phyloP scores from a whole-genome alignment of 2,329 filamentous ascomycete genomes.

The Sclerotinia nivalis region DNA sequence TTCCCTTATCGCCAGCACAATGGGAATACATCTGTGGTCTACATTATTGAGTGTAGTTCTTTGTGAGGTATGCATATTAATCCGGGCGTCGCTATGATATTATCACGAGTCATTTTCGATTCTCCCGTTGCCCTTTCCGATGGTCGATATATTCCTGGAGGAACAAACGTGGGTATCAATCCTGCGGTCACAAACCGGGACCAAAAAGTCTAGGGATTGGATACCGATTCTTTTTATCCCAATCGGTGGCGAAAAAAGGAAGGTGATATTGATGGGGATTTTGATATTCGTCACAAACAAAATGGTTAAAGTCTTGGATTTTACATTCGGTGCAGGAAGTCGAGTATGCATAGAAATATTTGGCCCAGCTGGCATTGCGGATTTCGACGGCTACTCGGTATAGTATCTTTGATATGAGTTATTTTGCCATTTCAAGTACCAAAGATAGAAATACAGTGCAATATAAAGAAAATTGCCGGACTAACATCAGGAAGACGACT shows the following conservation, averaged over 20 bases:
- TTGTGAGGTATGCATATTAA: conserved; percentile 8
- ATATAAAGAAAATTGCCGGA: no score
- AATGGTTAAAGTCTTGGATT: neutral
- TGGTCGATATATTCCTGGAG: conserved; percentile 48
- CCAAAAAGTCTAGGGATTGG: conserved; percentile 57
- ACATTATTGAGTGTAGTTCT: conserved; percentile 12
- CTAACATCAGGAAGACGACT: no score
- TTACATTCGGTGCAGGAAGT: conserved; percentile 3
- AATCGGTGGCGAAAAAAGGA: conserved; percentile 49
- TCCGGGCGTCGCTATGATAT: neutral
- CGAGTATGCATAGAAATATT: conserved; percentile 1
- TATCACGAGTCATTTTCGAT: conserved; percentile 15
- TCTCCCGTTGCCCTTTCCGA: conserved; percentile 19
- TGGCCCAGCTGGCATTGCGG: neutral
- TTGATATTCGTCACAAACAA: neutral
- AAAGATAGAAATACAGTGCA: no score
- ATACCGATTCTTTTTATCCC: conserved; percentile 60
- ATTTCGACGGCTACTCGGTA: conserved; percentile 11
- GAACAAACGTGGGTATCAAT: conserved; percentile 51
- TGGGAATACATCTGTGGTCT: conserved; percentile 10
- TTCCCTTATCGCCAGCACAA: neutral
- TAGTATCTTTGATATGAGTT: conserved; percentile 14
- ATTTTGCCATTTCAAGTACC: no score
- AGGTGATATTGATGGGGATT: neutral
- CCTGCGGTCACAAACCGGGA: conserved; percentile 52